Base-by-base conservation (phyloP, 1,284 basidiomycete genomes). In the Cutaneotrichosporon sp. region DNA sequence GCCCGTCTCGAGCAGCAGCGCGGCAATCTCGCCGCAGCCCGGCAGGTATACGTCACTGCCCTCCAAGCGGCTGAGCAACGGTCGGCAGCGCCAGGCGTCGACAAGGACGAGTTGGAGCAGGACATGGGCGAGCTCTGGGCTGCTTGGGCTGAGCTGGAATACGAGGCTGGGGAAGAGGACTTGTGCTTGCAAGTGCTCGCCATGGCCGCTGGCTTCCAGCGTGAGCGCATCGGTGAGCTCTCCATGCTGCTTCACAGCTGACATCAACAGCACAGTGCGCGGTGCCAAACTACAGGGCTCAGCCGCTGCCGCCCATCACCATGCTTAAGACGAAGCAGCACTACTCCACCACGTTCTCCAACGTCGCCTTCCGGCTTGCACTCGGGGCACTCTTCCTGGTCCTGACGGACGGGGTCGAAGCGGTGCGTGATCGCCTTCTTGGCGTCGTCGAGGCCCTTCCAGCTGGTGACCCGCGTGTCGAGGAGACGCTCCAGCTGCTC, bases 101-200 rank as follows among this genome's bases (percentile, higher is more conserved):
- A 42, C 8, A 27, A 38, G 20, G 57, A 60, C 16, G 70, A 75
- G n/a, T 43, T 58, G 20, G 36, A 56, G 22, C 56, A 53, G 10
- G 71, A 76, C 42, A 66, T 68, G 55, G 54, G 64, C n/a, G 79
- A 80, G 64, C 72, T 97, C 45, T 94, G 90, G 89, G 90, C 88
- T 81, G 86, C 89, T 54, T 97, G 92, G 91, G 90, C 89, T 0
- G 89, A 93, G 73, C 85, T 94, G 84, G 92, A 95, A 77, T 93
- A 24, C 46, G 72, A 72, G 45, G 46, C 59, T 9, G 70, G 65
- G 6, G 62, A 72, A 2, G 63, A 64, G 27, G 62, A 25, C 4
- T 55, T 71, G 24, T 67, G 69, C 27, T 36, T 74, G 45, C 67
- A 71, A 24, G 71, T 75, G 14, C 34, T 72, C 7, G 51, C 69